Base-by-base conservation (phyloP, 2,329 filamentous ascomycete species). In the Epichloe uncinata region DNA sequence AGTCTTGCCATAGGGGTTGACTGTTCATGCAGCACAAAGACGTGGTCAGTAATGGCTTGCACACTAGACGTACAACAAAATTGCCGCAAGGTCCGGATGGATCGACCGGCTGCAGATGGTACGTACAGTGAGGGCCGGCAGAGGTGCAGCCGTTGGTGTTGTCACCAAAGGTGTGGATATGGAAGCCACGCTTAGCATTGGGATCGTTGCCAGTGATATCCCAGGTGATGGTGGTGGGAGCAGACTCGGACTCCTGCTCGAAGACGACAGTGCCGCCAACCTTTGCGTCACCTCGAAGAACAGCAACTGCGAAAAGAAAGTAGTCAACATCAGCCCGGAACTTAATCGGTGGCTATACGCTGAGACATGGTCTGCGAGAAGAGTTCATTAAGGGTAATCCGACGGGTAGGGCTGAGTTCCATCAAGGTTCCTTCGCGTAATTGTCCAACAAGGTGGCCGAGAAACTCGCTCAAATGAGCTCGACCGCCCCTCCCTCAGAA, bases 111-210 rank as follows among this genome's bases (percentile, higher is more conserved):
- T 16, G 34, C 26, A 38, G 22, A 26, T 38, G 2, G 36, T 15
- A 73, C 87, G 68, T 76, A 95, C 89, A 98, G 78, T 98, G 93
- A 72, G 93, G 91, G 49, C 93, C 93, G 59, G 93, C 93, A 59
- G 87, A 94, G 59, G 91, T 97, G 86, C 93, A 98, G 71, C 93
- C 93, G 75, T 98, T 98, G 79, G 93, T 97, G 81, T 97, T 97
- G 81, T 97, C 93, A 69, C 93, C 93, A 66, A 95, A 98, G 71
- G 93, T 87, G 78, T 98, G 93, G 66, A 98, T 84, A 79, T 98
- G 93, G 80, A 97, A 89, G 72, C 88, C 93, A 73, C 93, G 91
- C 82, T 95, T 81, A 66, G 93, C 90, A 70, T 95, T 95, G 73
- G 91, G 65, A 68, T 97, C 90, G 73, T 96, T 78, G 73, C 93